Percentiles rank a stretch among this genome's conserved stretches.
Evolutionary conservation across 371 early-diverging fungal genomes (phyloP).

Genomic region (Zopfochytrium polystomum): DNA sequence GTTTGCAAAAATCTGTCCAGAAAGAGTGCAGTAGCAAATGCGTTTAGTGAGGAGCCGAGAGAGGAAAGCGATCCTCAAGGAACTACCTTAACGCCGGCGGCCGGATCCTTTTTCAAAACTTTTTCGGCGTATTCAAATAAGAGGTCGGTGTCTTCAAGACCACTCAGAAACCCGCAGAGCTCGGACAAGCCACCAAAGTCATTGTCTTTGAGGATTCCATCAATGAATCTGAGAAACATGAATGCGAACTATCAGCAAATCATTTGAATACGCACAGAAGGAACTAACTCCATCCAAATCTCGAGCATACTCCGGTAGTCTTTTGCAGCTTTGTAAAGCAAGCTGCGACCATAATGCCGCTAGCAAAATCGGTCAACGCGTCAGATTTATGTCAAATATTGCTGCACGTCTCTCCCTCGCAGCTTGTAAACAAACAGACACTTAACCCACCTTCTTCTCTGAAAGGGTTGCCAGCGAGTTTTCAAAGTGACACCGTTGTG

Average conservation of each 20-base stretch:
- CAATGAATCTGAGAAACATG: conserved; percentile 46
- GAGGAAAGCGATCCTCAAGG: too few species aligned
- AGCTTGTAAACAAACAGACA: conserved; percentile 57
- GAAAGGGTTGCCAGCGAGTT: conserved; percentile 46
- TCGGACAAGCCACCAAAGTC: conserved; percentile 53
- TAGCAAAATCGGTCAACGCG: neutral
- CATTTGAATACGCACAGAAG: conserved; percentile 2
- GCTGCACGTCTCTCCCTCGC: conserved; percentile 41
- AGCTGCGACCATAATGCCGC: conserved; percentile 63
- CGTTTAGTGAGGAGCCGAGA: too few species aligned
- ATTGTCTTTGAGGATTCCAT: conserved; percentile 51
- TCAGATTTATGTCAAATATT: neutral
- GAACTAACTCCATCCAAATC: conserved; percentile 63
- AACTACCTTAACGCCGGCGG: conserved; percentile 49
- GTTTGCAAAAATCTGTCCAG: too few species aligned
- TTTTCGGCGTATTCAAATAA: conserved; percentile 62
- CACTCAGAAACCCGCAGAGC: conserved; percentile 50
- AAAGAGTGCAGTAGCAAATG: too few species aligned
- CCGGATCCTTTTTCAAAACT: conserved; percentile 52
- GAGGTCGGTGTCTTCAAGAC: conserved; percentile 37
- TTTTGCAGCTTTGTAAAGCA: conserved; percentile 59
- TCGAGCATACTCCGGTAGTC: conserved; percentile 56
- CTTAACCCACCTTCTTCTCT: conserved; percentile 41
- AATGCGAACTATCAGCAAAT: neutral
- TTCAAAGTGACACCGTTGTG: too few species aligned